Evolutionary conservation across 345 rosid species (phyloP), one percentile per base, ranked within the genome.

Genomic region (Laguncularia racemosa): DNA sequence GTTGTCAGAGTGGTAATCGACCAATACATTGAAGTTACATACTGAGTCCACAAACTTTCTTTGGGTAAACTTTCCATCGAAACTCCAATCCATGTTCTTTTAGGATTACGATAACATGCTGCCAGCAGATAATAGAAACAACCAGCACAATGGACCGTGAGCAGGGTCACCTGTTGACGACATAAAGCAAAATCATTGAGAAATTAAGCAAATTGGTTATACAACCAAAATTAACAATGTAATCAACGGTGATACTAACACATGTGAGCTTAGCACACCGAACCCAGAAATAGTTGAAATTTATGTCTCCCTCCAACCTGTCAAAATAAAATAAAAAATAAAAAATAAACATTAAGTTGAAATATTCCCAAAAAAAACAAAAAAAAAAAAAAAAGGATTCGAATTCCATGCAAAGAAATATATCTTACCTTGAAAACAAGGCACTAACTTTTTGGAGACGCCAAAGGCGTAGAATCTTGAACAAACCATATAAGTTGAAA

Each of bases 401-500:
- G 50, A 12, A n/a, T 11, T 14, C n/a, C 18, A 47, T 9, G 6
- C 2, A n/a, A 47, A 10, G 50, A 47, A 16, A 47, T 10, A 47
- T 23, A 23, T 47, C 16, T 47, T 73, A 93, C 97, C 99, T 83
- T 48, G 97, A 81, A 72, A 93, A 89, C 45, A 93, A 45, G 59
- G 95, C 85, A 74, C 99, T 74, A 50, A 93, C 96, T 85, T 97
- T 85, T 8, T 97, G 79, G 20, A 93, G 86, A 69, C 99, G 99
- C 99, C 99, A 89, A 1, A 89, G 96, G 57, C 99, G 88, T 64
- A 93, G 95, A 96, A 93, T 87, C 71, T 82, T 89, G 71, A 85
- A 85, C 2, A 82, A 73, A 48, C 90, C 96, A 70, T 87, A 93
- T 0, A 80, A 57, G 46, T 45, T 71, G 50, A 83, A 46, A 16